These are phyloP conservation scores for Saturnispora galanensis DNA, from an alignment of 805 yeast species.

Conservation along the genomic window DNA sequence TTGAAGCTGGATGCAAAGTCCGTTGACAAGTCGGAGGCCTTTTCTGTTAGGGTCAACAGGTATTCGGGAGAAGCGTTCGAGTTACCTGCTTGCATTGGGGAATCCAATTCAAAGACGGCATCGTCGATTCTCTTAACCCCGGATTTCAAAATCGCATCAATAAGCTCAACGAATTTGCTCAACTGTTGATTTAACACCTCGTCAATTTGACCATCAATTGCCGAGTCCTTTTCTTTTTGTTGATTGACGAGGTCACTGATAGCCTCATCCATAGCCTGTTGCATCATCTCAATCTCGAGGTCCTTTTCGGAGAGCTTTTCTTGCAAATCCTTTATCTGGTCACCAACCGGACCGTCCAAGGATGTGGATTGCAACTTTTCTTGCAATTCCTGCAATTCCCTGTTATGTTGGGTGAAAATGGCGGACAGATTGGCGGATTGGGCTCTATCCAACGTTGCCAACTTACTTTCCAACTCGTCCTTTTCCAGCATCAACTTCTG, in stretches of 20 bases:
- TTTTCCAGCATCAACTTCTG: slow-evolving; percentile 58
- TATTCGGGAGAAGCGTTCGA: slow-evolving; percentile 65
- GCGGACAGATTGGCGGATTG: slow-evolving; percentile 56
- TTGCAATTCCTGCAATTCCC: slow-evolving; percentile 47
- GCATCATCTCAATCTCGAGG: slow-evolving; percentile 67
- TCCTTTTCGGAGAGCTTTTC: slow-evolving; percentile 54
- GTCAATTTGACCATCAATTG: slow-evolving; percentile 52
- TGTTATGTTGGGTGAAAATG: slow-evolving; percentile 51
- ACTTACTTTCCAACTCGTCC: slow-evolving; percentile 47
- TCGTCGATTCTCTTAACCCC: slow-evolving; percentile 70
- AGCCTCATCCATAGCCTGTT: slow-evolving; percentile 71
- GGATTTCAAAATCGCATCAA: slow-evolving; percentile 63
- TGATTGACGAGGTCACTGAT: slow-evolving; percentile 45
- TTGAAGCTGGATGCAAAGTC: slow-evolving; percentile 75
- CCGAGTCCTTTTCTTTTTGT: slow-evolving; percentile 38
- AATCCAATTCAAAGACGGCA: slow-evolving; percentile 54
- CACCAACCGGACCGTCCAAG: slow-evolving; percentile 18
- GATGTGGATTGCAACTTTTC: slow-evolving; percentile 24
- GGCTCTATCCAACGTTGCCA: slow-evolving; percentile 49
- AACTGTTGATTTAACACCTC: slow-evolving; percentile 38
- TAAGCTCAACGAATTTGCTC: slow-evolving; percentile 37
- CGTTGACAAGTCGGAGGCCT: slow-evolving; percentile 59
- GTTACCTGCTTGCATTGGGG: slow-evolving; percentile 78
- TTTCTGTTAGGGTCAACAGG: slow-evolving; percentile 58
- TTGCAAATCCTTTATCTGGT: slow-evolving; percentile 27